phyloP scores from a whole-genome alignment of 116 monocot species.

The Phalaenopsis hybrid region DNA sequence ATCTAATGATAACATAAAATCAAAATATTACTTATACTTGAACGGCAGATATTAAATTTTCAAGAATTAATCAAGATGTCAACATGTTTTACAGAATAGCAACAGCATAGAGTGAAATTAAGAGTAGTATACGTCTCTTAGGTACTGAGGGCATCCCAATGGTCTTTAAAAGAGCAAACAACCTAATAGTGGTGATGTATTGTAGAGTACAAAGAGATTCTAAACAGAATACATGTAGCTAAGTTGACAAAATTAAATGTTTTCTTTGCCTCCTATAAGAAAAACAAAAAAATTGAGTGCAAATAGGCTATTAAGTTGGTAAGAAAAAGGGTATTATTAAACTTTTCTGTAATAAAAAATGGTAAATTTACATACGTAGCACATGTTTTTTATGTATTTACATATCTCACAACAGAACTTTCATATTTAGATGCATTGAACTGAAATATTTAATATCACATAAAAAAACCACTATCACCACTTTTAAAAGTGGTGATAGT shows the following conservation, averaged over 20 bases:
- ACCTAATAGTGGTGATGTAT: not conserved
- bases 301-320: not conserved
- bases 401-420: too few species aligned
- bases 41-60: not conserved
- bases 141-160: not conserved
- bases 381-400: too few species aligned
- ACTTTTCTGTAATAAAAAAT: not conserved
- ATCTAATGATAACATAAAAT: conserved; percentile 30
- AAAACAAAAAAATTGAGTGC: not conserved
- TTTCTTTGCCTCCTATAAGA: not conserved
- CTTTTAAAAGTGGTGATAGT: too few species aligned
- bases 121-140: not conserved
- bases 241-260: not conserved
- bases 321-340: not conserved
- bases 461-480: too few species aligned
- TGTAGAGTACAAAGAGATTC: not conserved
- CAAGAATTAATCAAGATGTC: not conserved
- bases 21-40: not conserved
- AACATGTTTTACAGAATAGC: not conserved
- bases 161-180: not conserved
- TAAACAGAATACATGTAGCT: not conserved
- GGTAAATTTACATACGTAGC: too few species aligned
- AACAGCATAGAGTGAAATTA: not conserved
- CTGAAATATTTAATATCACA: too few species aligned
- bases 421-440: too few species aligned